phyloP scores from a whole-genome alignment of 2,329 filamentous ascomycete species.

The Pestalotiopsis sp. region DNA sequence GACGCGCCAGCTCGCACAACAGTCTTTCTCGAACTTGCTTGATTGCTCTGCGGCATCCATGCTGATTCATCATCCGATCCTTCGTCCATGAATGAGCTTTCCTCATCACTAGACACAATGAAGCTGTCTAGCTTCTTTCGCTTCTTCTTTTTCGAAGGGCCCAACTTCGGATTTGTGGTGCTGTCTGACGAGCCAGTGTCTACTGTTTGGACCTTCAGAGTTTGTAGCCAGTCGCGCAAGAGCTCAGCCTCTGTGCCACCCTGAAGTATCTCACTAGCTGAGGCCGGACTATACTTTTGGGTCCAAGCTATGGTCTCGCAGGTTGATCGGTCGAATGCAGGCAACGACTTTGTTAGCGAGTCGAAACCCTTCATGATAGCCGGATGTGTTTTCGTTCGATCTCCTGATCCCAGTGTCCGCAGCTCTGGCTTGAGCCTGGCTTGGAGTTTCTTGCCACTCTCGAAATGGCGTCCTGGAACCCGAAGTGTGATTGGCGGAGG shows the following conservation, averaged over 20 bases:
- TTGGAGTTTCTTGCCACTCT: conserved; percentile 58
- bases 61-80: conserved; percentile 62
- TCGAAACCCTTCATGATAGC: conserved; percentile 61
- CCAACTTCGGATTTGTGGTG: conserved; percentile 31
- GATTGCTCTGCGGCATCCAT: conserved; percentile 38
- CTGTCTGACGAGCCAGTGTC: conserved; percentile 56
- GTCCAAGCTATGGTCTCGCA: conserved; percentile 77
- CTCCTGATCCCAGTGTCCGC: conserved; percentile 26
- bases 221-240: conserved; percentile 79
- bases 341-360: conserved; percentile 62
- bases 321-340: conserved; percentile 77
- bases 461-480: conserved; percentile 57
- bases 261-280: conserved; percentile 75
- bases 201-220: conserved; percentile 75
- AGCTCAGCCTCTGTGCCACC: conserved; percentile 67
- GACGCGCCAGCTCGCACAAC: conserved; percentile 51
- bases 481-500: conserved; percentile 52
- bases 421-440: conserved; percentile 49
- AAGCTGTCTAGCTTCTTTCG: conserved; percentile 80
- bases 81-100: conserved; percentile 69
- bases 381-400: conserved; percentile 47
- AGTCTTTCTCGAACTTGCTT: conserved; percentile 49
- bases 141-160: conserved; percentile 64
- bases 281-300: conserved; percentile 80
- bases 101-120: conserved; percentile 77